Evolutionary conservation across 2,329 filamentous ascomycete genomes (phyloP).

Genomic region (Arthroderma sp.): DNA sequence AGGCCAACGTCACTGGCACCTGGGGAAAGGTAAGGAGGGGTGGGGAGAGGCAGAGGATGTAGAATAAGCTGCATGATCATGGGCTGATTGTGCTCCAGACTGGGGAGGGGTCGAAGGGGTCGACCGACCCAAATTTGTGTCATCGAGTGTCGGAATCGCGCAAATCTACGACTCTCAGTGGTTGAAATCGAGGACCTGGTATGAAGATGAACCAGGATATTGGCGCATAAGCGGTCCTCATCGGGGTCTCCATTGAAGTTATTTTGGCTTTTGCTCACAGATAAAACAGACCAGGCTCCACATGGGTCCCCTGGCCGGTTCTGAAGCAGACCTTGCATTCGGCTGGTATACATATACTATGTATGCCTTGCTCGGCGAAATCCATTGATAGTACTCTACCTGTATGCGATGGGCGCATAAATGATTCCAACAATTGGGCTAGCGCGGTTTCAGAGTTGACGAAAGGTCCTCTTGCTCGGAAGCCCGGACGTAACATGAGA

Average conservation of each 20-base stretch:
- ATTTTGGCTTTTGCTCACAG: not conserved
- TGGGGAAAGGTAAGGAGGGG: too few species aligned
- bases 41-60: too few species aligned
- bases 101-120: not conserved
- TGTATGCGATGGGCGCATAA: too few species aligned
- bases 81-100: constrained; percentile 2
- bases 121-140: not conserved
- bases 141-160: constrained; percentile 3
- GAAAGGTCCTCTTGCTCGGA: too few species aligned
- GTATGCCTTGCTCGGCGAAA: too few species aligned
- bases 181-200: not conserved
- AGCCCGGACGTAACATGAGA: too few species aligned
- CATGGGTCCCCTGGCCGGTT: constrained; percentile 1
- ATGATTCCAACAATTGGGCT: too few species aligned
- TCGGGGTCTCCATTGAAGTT: not conserved
- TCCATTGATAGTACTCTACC: too few species aligned
- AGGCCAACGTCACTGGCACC: too few species aligned
- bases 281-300: constrained; percentile 1
- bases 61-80: not conserved
- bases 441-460: too few species aligned
- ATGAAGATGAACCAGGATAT: not conserved
- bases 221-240: constrained; percentile 1
- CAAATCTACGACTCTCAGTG: constrained; percentile 2
- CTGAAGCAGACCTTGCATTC: constrained; percentile 1
- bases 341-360: not conserved